Base-by-base conservation (phyloP, 164 flowering plant species). In the Annona cherimola region DNA sequence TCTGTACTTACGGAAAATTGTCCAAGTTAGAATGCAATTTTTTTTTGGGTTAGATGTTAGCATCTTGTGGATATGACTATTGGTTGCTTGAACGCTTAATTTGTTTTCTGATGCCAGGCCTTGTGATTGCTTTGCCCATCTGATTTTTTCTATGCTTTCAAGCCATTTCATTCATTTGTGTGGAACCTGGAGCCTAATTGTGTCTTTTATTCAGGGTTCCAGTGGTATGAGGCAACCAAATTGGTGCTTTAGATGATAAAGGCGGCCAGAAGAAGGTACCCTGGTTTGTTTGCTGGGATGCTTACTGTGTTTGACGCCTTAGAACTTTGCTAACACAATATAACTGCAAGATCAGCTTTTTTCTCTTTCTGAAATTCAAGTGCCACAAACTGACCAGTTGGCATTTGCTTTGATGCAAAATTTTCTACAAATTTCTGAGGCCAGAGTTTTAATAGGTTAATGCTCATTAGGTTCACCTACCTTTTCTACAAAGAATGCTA, bases 211-310 rank as follows among this genome's bases (percentile, higher is more conserved):
- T 89, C 98, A 94, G 98, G 98, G 86, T 76, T 75, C 73, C 62
- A 64, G 74, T 72, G 74, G 69, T 39, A 74, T 85, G 91, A 82
- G 82, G 91, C 86, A 83, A 83, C 79, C 86, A 80, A 43, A 86
- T 81, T 88, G 75, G 76, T 86, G 87, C 83, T 90, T 83, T 88
- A 85, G 82, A 83, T 93, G 91, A 85, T 86, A 77, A 87, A 87
- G 96, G 89, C 89, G 87, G 83, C 81, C 86, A 73, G 84, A 85
- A 82, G 91, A 90, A 90, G 95, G 95, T 90, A 90, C 81, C 89
- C 83, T 85, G 94, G 93, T 86, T 85, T 89, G 91, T 83, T 86
- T 80, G 78, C 76, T 85, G 80, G 91, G 86, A 70, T 83, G 81
- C 71, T 80, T 85, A 72, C 71, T 82, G 74, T 73, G 74, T 73